A percentile compares a stretch with the other conserved stretches of the same genome.
These are phyloP conservation scores for Capronia americana DNA, from an alignment of 2,329 filamentous ascomycete genomes.

Conservation along the genomic window DNA sequence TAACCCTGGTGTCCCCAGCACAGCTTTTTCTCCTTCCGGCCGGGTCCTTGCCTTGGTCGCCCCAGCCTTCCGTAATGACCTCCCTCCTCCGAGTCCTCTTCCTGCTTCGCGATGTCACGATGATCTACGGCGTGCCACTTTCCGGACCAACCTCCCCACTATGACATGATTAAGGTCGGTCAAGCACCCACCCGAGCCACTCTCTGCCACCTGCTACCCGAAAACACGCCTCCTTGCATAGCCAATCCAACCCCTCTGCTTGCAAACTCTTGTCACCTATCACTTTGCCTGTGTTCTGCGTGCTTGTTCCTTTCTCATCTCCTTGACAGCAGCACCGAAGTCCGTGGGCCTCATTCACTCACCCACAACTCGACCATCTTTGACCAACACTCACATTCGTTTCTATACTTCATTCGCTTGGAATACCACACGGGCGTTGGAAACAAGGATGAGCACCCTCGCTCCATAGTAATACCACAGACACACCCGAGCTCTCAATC, in stretches of 20 bases:
- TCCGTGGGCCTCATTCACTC: background rate
- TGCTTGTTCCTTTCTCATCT: conserved; percentile 1
- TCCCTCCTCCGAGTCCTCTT: background rate
- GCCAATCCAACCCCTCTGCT: conserved; percentile 4
- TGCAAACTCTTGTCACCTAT: conserved; percentile 23
- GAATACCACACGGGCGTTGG: background rate
- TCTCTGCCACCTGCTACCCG: background rate
- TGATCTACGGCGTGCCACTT: conserved; percentile 18
- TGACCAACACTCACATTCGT: conserved; percentile 2
- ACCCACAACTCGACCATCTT: background rate
- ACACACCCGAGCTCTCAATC: conserved; percentile 7
- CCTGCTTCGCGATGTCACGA: conserved; percentile 9
- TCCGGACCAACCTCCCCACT: conserved; percentile 15
- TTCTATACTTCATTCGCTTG: background rate
- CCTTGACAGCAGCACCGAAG: background rate
- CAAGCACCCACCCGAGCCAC: conserved; percentile 4
- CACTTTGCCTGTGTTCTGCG: conserved; percentile 13
- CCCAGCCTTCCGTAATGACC: conserved; percentile 18
- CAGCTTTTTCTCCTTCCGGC: background rate
- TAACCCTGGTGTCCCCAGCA: conserved; percentile 5
- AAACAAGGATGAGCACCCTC: conserved; percentile 13
- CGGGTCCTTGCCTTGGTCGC: background rate
- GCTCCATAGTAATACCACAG: conserved; percentile 10
- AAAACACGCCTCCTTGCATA: conserved; percentile 13
- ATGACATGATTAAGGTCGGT: conserved; percentile 24